Conservation (phyloP, 2,329 filamentous ascomycete species). For the Apiospora aurea region DNA sequence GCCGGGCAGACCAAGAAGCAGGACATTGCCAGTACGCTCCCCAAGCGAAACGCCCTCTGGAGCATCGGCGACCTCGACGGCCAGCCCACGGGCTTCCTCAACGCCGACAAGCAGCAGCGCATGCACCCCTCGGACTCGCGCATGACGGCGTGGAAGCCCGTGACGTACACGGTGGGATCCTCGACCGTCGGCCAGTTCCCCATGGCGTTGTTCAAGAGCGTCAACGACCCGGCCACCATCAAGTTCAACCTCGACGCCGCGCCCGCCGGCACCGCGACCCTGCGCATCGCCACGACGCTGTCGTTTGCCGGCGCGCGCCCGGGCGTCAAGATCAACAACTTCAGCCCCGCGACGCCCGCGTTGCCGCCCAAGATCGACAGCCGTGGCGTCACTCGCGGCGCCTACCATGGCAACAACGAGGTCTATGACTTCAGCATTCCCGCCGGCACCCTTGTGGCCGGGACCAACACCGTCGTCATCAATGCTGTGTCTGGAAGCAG, state of each 20-base stretch:
- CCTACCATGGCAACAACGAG: slow-evolving; percentile 69
- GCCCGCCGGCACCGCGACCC: slow-evolving; percentile 61
- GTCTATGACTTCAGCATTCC: slow-evolving; percentile 69
- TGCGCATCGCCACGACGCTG: slow-evolving; percentile 71
- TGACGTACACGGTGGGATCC: slow-evolving; percentile 68
- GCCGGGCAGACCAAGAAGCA: slow-evolving; percentile 57
- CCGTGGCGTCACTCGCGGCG: slow-evolving; percentile 69
- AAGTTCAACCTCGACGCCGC: slow-evolving; percentile 61
- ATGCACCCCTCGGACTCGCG: slow-evolving; percentile 73
- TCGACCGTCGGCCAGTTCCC: slow-evolving; percentile 62
- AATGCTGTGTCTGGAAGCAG: slow-evolving; percentile 64
- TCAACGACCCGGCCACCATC: slow-evolving; percentile 67
- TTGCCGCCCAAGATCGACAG: slow-evolving; percentile 70
- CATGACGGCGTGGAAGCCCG: slow-evolving; percentile 66
- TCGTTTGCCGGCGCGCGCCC: slow-evolving; percentile 67
- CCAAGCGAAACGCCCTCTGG: slow-evolving; percentile 62
- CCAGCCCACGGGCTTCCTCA: slow-evolving; percentile 68
- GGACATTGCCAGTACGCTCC: slow-evolving; percentile 54
- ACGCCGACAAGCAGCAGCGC: slow-evolving; percentile 70
- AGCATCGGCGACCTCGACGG: slow-evolving; percentile 73
- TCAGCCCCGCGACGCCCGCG: slow-evolving; percentile 53
- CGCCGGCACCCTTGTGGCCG: slow-evolving; percentile 63
- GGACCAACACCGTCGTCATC: slow-evolving; percentile 69
- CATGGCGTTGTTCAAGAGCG: slow-evolving; percentile 69
- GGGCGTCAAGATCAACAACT: slow-evolving; percentile 63